phyloP scores from a whole-genome alignment of 495 filamentous ascomycete genomes.

The Penicillium parvum region DNA sequence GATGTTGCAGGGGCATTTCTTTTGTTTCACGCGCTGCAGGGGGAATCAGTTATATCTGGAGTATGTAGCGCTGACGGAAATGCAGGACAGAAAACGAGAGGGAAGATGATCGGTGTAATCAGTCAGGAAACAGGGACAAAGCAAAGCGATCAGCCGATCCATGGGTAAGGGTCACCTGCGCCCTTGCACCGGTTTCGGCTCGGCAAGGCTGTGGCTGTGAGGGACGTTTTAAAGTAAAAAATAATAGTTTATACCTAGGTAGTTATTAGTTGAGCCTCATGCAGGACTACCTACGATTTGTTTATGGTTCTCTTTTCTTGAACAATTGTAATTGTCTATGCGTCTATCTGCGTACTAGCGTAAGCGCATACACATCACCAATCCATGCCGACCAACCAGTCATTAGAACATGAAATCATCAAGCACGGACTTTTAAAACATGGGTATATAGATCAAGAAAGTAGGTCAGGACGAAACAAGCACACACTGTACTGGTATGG shows the following conservation, averaged over 20 bases:
- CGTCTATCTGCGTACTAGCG: conserved; percentile 1
- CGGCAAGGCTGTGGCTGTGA: background rate
- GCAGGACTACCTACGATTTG: too few relatives aligned
- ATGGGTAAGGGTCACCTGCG: background rate
- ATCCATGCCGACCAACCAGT: conserved; percentile 11
- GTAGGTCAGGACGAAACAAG: conserved; percentile 1
- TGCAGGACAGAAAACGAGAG: too few relatives aligned
- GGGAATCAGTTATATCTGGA: too few relatives aligned
- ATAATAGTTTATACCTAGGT: too few relatives aligned
- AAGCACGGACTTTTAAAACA: conserved; percentile 9
- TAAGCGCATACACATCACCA: conserved; percentile 8
- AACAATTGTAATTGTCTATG: too few relatives aligned
- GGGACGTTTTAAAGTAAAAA: too few relatives aligned
- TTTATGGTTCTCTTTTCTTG: too few relatives aligned
- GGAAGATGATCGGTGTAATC: background rate
- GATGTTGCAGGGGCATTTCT: conserved; percentile 32
- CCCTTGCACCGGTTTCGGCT: background rate
- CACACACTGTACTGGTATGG: conserved; percentile 2
- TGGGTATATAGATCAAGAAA: conserved; percentile 13
- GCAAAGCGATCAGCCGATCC: background rate
- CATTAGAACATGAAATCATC: conserved; percentile 16
- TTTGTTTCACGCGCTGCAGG: too few relatives aligned
- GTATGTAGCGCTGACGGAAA: too few relatives aligned
- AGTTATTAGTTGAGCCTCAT: too few relatives aligned
- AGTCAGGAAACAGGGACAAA: background rate